Evolutionary conservation across 176 grass and related monocot species (phyloP).

Genomic region (Secale cereale): DNA sequence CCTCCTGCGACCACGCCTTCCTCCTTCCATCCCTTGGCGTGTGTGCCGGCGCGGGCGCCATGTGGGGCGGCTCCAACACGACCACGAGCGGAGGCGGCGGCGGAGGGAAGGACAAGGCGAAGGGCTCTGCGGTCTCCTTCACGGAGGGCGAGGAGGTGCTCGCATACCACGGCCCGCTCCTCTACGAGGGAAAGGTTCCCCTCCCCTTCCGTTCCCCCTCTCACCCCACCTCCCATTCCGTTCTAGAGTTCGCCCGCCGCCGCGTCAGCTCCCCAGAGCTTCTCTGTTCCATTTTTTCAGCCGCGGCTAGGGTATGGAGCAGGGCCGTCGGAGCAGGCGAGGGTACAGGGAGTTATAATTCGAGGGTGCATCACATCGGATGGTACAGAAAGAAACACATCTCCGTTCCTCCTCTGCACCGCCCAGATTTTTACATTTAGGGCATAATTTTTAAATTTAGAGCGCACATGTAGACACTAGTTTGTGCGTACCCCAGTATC

Average conservation of each 20-base stretch:
- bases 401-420: not conserved
- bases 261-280: not conserved
- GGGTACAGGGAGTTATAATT: not conserved
- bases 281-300: no score
- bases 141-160: slow-evolving; percentile 82
- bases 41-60: not conserved
- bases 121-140: slow-evolving; percentile 43
- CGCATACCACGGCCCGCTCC: slow-evolving; percentile 84
- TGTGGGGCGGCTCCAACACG: slow-evolving; percentile 32
- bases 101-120: not conserved
- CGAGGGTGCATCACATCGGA: not conserved
- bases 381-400: not conserved
- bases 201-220: not conserved
- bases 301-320: not conserved
- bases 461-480: no score
- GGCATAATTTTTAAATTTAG: no score
- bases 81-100: slow-evolving; percentile 12
- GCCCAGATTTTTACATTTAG: not conserved
- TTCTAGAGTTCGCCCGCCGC: not conserved
- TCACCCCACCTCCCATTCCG: no score
- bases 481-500: no score
- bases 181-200: slow-evolving; percentile 92
- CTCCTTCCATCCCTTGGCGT: not conserved
- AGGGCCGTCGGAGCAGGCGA: not conserved
- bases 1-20: not conserved